Evolutionary conservation across 2,329 filamentous ascomycete genomes (phyloP), one percentile per base, ranked within the genome.

Genomic region (Fonsecaea monophora): DNA sequence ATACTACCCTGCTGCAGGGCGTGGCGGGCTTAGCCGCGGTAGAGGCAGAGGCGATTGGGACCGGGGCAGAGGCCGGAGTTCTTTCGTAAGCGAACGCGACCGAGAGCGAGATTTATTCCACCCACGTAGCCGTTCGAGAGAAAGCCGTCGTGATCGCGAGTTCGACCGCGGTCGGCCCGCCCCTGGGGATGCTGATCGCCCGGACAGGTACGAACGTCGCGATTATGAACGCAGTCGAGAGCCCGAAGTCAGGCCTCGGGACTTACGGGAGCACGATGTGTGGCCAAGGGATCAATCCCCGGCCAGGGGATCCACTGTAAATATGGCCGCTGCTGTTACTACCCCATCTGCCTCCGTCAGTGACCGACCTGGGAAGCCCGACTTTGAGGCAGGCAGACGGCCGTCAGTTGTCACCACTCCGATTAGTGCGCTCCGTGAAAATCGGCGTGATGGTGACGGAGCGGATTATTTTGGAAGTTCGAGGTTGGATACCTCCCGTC

Each of bases 121-220:
- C 55, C 77, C 78, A 53, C 75, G 81, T 25, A 82, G 81, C 73
- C 76, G 80, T 34, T 82, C 81, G 34, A 76, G 81, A 6, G 81
- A 82, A 67, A 73, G 74, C 7, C 78, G 80, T 75, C 78, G 79
- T 68, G 79, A 81, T 55, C 78, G 77, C n/a, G 78, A 74, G 32
- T 77, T 79, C 70, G 79, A 81, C 54, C 76, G 77, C 6, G 75
- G 77, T 12, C 74, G 78, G 32, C 75, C 76, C 13, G 70, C 74
- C 25, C 77, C 76, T 45, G 70, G 76, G n/a, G 77, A 78, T 12
- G 62, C 70, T 12, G 76, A 77, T 55, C 66, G 70, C 30, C 32
- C 60, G 7, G 71, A 71, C 18, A 68, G 70, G n/a, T 70, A 65
- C 40, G 71, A 73, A 12, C 64, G 71, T 53, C 74, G 77, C 7